A percentile compares a stretch with the other conserved stretches of the same genome.
These are phyloP conservation scores for Fraxinus quadrangulata DNA, from an alignment of 257 asterid species.

Conservation along the genomic window DNA sequence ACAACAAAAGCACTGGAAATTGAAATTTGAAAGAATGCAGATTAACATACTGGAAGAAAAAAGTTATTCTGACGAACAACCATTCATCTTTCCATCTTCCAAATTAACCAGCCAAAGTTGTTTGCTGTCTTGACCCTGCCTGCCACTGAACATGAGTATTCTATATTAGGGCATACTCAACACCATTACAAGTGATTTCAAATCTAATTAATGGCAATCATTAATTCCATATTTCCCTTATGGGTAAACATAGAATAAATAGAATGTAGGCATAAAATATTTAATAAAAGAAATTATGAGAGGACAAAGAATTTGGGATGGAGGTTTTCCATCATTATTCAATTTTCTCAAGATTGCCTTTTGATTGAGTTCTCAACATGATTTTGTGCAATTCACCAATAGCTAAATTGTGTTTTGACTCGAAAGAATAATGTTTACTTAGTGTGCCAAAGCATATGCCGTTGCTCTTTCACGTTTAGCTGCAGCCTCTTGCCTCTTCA, in stretches of 20 bases:
- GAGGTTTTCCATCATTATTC: neutral
- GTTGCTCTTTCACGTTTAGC: conserved; percentile 91
- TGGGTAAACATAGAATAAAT: no score
- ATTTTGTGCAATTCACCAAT: neutral
- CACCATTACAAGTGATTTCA: neutral
- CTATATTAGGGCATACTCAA: neutral
- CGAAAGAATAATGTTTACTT: conserved; percentile 44
- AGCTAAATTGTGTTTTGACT: neutral
- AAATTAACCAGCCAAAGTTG: conserved; percentile 46
- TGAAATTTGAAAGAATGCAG: no score
- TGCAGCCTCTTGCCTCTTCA: conserved; percentile 93
- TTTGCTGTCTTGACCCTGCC: conserved; percentile 75
- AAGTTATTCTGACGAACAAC: conserved; percentile 95
- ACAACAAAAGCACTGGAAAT: no score
- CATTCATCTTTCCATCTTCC: conserved; percentile 99
- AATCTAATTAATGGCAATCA: neutral
- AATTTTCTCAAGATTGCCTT: neutral
- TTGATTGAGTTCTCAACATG: neutral
- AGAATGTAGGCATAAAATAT: neutral
- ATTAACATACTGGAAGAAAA: no score
- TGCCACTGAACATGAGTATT: conserved; percentile 70
- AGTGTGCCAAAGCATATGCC: conserved; percentile 95
- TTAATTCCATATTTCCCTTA: no score
- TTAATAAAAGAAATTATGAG: neutral
- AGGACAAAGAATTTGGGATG: neutral